These are phyloP conservation scores for Scytalidium sp. DNA, from an alignment of 2,329 filamentous ascomycete species.

Conservation along the genomic window DNA sequence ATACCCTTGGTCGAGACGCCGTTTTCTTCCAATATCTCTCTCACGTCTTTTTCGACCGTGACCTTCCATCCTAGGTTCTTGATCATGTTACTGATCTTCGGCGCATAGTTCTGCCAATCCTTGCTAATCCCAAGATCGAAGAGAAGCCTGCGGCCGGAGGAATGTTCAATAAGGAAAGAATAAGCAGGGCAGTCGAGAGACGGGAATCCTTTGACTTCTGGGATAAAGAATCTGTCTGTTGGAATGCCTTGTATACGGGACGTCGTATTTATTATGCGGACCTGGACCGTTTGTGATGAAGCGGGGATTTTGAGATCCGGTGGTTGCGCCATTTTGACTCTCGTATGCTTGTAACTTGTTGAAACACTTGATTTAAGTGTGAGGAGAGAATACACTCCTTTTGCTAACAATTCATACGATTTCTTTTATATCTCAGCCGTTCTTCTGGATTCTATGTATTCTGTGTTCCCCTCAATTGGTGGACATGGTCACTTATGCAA, in stretches of 20 bases:
- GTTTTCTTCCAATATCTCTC: slow-evolving; percentile 36
- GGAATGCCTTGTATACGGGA: slow-evolving; percentile 19
- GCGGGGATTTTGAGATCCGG: slow-evolving; percentile 26
- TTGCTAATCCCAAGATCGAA: slow-evolving; percentile 37
- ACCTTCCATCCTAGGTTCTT: slow-evolving; percentile 32
- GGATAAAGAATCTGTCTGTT: slow-evolving; percentile 15
- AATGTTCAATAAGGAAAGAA: slow-evolving; percentile 46
- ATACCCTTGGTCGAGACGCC: slow-evolving; percentile 30
- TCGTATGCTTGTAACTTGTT: too few relatives aligned
- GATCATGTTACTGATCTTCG: slow-evolving; percentile 24
- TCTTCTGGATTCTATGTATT: too few relatives aligned
- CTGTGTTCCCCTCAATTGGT: too few relatives aligned
- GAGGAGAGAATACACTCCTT: too few relatives aligned
- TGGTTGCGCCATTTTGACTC: slow-evolving; percentile 10
- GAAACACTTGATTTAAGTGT: too few relatives aligned
- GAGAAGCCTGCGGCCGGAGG: slow-evolving; percentile 25
- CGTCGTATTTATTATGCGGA: slow-evolving; percentile 31
- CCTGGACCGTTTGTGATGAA: slow-evolving; percentile 25
- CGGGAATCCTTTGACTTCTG: slow-evolving; percentile 32
- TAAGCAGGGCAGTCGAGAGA: slow-evolving; percentile 36
- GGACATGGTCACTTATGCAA: too few relatives aligned
- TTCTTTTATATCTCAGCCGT: too few relatives aligned
- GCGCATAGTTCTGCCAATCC: slow-evolving; percentile 39
- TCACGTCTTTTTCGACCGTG: slow-evolving; percentile 38
- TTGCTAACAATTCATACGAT: too few relatives aligned